Conservation (phyloP, 2,329 filamentous ascomycete species). For the Neoarthrinium moseri region DNA sequence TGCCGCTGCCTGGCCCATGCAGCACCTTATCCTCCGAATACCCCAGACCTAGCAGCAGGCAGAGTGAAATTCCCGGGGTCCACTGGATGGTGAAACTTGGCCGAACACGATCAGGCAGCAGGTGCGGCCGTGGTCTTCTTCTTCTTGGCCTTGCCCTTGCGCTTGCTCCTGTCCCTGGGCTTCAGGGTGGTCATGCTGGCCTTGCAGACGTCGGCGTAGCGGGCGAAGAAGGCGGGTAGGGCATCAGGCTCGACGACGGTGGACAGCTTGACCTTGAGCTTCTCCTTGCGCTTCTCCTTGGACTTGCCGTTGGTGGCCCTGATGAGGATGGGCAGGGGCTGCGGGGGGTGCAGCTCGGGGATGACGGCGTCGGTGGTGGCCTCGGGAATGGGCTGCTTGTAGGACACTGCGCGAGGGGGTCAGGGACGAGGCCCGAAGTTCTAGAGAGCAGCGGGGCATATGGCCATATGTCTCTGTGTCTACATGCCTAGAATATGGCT, state of each 20-base stretch:
- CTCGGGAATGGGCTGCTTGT: slow-evolving; percentile 37
- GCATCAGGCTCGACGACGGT: slow-evolving; percentile 77
- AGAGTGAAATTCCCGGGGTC: too few species aligned
- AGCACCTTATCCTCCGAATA: too few species aligned
- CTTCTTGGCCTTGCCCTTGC: slow-evolving; percentile 75
- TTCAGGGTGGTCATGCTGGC: slow-evolving; percentile 84
- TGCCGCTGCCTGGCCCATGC: too few species aligned
- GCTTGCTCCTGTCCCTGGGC: slow-evolving; percentile 88
- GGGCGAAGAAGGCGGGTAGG: slow-evolving; percentile 76
- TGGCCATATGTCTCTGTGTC: too few species aligned
- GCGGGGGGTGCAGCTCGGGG: slow-evolving; percentile 57
- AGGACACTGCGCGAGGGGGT: slow-evolving; percentile 35
- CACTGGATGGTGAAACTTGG: too few species aligned
- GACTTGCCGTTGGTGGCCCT: slow-evolving; percentile 80
- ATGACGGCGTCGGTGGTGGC: slow-evolving; percentile 49
- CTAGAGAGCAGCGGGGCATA: too few species aligned
- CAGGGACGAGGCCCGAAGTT: neutral
- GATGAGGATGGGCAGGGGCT: slow-evolving; percentile 72
- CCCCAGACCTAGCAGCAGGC: too few species aligned
- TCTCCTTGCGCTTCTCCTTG: slow-evolving; percentile 53
- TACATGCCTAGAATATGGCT: too few species aligned
- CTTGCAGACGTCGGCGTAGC: slow-evolving; percentile 91
- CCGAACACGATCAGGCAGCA: slow-evolving; percentile 28
- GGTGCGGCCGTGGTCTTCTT: slow-evolving; percentile 58
- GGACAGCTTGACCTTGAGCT: slow-evolving; percentile 77